Evolutionary conservation across 192 early-diverging fungal species (phyloP).

Genomic region (Gigaspora rosea): DNA sequence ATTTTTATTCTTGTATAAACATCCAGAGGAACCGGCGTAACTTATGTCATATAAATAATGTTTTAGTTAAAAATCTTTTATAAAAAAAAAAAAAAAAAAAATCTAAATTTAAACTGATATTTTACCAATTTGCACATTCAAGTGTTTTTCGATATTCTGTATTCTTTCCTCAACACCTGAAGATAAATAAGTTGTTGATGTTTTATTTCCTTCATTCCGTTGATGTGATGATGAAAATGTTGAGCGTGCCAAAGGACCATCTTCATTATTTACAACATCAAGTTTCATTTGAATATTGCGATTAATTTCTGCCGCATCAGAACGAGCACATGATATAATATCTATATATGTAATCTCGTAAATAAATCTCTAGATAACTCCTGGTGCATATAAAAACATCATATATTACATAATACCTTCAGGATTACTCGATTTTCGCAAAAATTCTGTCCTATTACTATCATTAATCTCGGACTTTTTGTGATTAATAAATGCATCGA

Average conservation of each 20-base stretch:
- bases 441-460: slow-evolving; percentile 30
- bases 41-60: slow-evolving; percentile 16
- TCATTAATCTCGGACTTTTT: slow-evolving; percentile 32
- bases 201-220: slow-evolving; percentile 23
- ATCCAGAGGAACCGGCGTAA: slow-evolving; percentile 42
- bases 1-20: slow-evolving; percentile 65
- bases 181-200: too few relatives aligned
- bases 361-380: neutral
- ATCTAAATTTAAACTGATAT: slow-evolving; percentile 23
- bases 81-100: slow-evolving; percentile 22
- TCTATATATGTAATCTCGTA: neutral
- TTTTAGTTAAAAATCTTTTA: neutral
- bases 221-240: slow-evolving; percentile 41
- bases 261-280: slow-evolving; percentile 67
- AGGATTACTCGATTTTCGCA: slow-evolving; percentile 20
- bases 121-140: slow-evolving; percentile 67
- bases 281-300: slow-evolving; percentile 79
- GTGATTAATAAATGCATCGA: slow-evolving; percentile 18
- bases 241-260: slow-evolving; percentile 63
- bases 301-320: slow-evolving; percentile 47
- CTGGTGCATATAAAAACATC: neutral
- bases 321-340: slow-evolving; percentile 27
- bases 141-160: slow-evolving; percentile 70
- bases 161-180: slow-evolving; percentile 62
- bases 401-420: neutral